A percentile compares a stretch with the other conserved stretches of the same genome.
Evolutionary conservation across 2,329 filamentous ascomycete species (phyloP).

Genomic region (Cordyceps cicadae): DNA sequence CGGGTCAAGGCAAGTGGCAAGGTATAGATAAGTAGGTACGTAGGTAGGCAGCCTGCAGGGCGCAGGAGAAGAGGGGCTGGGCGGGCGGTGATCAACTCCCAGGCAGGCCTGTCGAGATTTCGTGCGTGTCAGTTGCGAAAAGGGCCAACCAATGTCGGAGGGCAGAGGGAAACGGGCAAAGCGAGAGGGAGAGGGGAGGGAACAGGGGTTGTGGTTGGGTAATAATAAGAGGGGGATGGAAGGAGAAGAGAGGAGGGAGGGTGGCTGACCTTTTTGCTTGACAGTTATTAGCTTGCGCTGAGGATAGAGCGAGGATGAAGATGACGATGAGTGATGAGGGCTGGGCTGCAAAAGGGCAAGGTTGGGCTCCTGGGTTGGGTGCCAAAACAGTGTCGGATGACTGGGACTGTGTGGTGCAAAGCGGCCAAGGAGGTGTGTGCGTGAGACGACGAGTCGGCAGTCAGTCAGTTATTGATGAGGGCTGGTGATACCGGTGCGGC

Average conservation of each 20-base stretch:
- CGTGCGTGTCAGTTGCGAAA: neutral
- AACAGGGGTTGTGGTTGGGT: neutral
- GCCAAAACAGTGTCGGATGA: conserved; percentile 6
- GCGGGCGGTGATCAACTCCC: conserved; percentile 1
- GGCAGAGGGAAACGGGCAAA: neutral
- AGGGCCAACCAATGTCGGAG: neutral
- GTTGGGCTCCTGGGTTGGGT: conserved; percentile 6
- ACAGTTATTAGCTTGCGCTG: neutral
- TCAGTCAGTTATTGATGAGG: neutral
- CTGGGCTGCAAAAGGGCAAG: neutral
- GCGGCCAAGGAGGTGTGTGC: neutral
- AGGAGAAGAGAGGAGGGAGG: neutral
- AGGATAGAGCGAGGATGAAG: neutral
- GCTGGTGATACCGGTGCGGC: neutral
- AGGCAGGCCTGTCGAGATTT: neutral
- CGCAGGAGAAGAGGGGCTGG: neutral
- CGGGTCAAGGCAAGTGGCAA: conserved; percentile 4
- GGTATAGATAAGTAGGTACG: neutral
- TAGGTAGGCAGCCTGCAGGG: neutral
- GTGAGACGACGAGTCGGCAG: neutral
- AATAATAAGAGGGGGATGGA: neutral
- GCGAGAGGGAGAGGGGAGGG: neutral
- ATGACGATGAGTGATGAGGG: neutral
- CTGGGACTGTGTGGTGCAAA: neutral
- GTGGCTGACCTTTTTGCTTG: neutral